Conservation (phyloP, 73 alveolate genomes). For the Stentor roeselii region DNA sequence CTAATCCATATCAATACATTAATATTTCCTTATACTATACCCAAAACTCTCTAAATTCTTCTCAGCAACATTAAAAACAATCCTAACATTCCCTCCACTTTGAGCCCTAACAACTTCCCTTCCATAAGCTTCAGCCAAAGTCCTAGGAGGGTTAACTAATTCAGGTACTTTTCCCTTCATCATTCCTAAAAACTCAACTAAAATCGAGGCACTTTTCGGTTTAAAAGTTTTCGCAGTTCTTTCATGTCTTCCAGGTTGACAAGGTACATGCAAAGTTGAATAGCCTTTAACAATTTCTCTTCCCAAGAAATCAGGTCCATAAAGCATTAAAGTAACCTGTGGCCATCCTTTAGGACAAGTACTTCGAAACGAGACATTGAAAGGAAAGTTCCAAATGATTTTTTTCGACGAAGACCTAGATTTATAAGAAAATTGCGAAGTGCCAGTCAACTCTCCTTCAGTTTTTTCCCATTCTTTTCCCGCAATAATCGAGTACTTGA, state of each 20-base stretch:
- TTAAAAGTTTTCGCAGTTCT: constrained; percentile 68
- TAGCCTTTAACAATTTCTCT: constrained; percentile 71
- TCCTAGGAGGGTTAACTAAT: constrained; percentile 68
- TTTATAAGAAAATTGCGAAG: constrained; percentile 72
- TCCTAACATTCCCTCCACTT: constrained; percentile 80
- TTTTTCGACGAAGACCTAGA: constrained; percentile 58
- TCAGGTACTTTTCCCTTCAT: constrained; percentile 58
- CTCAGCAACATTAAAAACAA: constrained; percentile 70
- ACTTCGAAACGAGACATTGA: constrained; percentile 74
- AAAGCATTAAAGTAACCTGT: constrained; percentile 64
- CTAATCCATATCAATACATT: too few species aligned
- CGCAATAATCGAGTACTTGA: constrained; percentile 65
- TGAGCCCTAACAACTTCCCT: constrained; percentile 85
- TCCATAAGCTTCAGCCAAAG: constrained; percentile 81
- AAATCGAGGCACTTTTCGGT: constrained; percentile 50
- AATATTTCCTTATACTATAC: constrained; percentile 31
- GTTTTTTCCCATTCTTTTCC: constrained; percentile 76
- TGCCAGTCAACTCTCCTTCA: constrained; percentile 58
- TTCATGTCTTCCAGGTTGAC: constrained; percentile 78
- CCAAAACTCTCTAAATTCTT: constrained; percentile 89
- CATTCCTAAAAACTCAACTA: constrained; percentile 61
- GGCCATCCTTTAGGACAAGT: constrained; percentile 91
- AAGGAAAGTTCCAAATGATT: constrained; percentile 83
- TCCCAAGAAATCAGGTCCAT: constrained; percentile 68
- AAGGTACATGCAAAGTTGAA: constrained; percentile 88